Evolutionary conservation across 2,329 filamentous ascomycete species (phyloP).

Genomic region (Epichloe baconii): DNA sequence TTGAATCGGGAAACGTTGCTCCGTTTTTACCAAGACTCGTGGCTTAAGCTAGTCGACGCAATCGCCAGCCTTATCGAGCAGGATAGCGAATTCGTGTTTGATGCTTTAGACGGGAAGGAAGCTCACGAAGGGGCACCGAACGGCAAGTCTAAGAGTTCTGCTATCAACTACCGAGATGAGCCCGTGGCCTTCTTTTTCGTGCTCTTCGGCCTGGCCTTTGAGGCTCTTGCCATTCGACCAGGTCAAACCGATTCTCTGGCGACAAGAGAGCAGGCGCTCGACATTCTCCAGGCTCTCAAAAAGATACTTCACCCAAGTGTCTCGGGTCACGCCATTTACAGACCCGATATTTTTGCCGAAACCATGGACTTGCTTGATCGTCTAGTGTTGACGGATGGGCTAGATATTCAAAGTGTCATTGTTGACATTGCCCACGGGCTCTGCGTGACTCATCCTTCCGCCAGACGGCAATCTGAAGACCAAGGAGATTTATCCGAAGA

Average conservation of each 20-base stretch:
- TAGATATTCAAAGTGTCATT: constrained; percentile 81
- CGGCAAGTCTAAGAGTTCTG: constrained; percentile 48
- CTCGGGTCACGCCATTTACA: constrained; percentile 90
- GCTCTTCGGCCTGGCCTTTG: constrained; percentile 89
- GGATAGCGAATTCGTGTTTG: constrained; percentile 95
- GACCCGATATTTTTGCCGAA: constrained; percentile 90
- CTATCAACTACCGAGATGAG: constrained; percentile 96
- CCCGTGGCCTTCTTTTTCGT: constrained; percentile 99
- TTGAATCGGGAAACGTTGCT: constrained; percentile 88
- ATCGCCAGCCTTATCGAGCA: constrained; percentile 96
- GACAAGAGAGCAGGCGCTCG: constrained; percentile 66
- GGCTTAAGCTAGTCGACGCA: constrained; percentile 92
- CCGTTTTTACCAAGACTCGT: constrained; percentile 92
- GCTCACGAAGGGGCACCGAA: constrained; percentile 33
- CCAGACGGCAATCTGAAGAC: constrained; percentile 40
- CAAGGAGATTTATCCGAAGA: constrained; percentile 84
- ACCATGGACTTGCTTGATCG: constrained; percentile 93
- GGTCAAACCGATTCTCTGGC: constrained; percentile 38
- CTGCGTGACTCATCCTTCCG: constrained; percentile 83
- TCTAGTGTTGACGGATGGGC: constrained; percentile 78
- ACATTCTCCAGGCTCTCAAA: constrained; percentile 81
- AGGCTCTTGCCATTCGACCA: constrained; percentile 77
- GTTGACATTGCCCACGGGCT: constrained; percentile 87
- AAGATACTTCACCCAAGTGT: constrained; percentile 92
- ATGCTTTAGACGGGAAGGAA: constrained; percentile 81